Conservation (phyloP, 2,329 filamentous ascomycete species). For the Fusarium sp. region DNA sequence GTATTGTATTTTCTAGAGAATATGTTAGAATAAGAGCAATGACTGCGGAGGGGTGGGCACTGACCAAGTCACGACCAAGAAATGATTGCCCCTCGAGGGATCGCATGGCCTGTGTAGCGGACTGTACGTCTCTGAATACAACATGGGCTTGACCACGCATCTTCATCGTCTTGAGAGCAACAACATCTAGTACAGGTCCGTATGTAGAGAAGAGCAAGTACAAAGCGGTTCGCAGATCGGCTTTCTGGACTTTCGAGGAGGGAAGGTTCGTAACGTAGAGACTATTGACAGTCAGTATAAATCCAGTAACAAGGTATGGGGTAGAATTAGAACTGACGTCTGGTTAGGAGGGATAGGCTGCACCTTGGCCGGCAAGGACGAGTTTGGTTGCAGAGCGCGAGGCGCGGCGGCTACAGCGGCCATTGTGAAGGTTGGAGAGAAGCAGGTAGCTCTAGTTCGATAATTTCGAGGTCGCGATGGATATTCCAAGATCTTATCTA, state of each 20-base stretch:
- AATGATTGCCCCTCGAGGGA: conserved; percentile 89
- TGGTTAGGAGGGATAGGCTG: conserved; percentile 78
- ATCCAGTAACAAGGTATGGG: not conserved
- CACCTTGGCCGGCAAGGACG: conserved; percentile 65
- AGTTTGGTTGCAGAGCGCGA: conserved; percentile 59
- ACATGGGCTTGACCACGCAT: conserved; percentile 98
- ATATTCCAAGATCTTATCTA: conserved; percentile 1
- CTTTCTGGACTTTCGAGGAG: conserved; percentile 90
- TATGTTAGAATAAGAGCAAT: conserved; percentile 16
- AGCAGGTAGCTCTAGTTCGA: not conserved
- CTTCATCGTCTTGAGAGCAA: conserved; percentile 88
- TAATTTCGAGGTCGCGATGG: conserved; percentile 1
- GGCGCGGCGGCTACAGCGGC: conserved; percentile 56
- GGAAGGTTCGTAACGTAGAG: conserved; percentile 91
- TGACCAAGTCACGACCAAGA: conserved; percentile 86
- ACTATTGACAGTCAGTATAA: conserved; percentile 60
- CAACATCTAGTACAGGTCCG: conserved; percentile 91
- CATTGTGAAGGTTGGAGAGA: conserved; percentile 48
- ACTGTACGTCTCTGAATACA: conserved; percentile 89
- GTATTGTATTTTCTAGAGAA: conserved; percentile 86
- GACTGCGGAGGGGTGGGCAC: conserved; percentile 52
- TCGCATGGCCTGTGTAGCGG: conserved; percentile 95
- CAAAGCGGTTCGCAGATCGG: conserved; percentile 86
- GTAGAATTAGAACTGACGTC: conserved; percentile 69
- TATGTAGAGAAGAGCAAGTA: conserved; percentile 97